Evolutionary conservation across 2,329 filamentous ascomycete species (phyloP), one percentile per base, ranked within the genome.

Genomic region (Monosporascus ibericus): DNA sequence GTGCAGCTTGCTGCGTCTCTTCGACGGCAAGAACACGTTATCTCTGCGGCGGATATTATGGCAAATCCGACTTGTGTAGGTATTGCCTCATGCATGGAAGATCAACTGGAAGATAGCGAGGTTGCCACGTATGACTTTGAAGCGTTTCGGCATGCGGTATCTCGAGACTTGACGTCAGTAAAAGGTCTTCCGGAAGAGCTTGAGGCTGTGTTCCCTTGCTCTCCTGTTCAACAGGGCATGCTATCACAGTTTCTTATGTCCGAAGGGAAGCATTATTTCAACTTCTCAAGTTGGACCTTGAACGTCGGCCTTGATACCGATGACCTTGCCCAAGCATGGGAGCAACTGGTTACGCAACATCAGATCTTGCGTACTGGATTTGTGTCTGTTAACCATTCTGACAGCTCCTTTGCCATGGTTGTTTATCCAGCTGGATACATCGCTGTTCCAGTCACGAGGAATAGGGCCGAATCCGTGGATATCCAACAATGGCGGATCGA

Each of bases 281-380:
- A 95, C 62, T 82, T 83, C 53, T 70, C 90, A 38, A 73, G 75
- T 20, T 79, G 86, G 62, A 62, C 71, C 18, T 56, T 90, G 3
- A 58, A 75, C 1, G 30, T 63, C 0, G 62, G 62, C 0, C 48
- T 81, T 1, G 67, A 75, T 5, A 49, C 72, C 0, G 48, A 63
- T 0, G 64, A 60, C 0, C 57, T 94, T 7, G 68, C 68, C 5
- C 49, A 66, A 4, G 86, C 88, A 1, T 95, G 89, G 88, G 54
- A 58, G 2, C 56, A 61, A 3, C 74, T 86, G 0, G 73, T 77
- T 47, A 55, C 66, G 3, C 71, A 68, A 1, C 84, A 92, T 62
- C 79, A 84, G 3, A 91, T 96, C 67, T 75, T 97, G 6, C 81
- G 90, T 22, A 88, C 86, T 6, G 88, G 88, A 0, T 92, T 96